Conservation (phyloP, 495 filamentous ascomycete species). For the Acidiella bohemica region DNA sequence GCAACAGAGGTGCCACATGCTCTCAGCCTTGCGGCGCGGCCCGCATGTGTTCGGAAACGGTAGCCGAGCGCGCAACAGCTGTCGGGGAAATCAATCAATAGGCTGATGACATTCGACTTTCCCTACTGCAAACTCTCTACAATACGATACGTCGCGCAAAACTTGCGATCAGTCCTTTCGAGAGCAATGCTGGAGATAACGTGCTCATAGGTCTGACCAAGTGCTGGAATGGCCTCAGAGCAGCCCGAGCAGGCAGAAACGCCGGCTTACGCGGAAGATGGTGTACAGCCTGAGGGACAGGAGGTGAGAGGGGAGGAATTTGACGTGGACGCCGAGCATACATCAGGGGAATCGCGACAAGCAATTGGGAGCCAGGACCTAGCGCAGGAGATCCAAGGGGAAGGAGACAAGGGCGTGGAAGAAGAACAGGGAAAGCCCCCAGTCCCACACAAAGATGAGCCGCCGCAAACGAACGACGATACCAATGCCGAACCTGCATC, state of each 20-base stretch:
- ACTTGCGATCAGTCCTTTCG: too few species aligned
- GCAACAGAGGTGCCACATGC: too few species aligned
- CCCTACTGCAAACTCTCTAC: too few species aligned
- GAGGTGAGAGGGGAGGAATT: constrained; percentile 2
- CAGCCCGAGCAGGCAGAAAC: constrained; percentile 10
- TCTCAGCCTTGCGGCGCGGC: too few species aligned
- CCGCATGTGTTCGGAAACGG: too few species aligned
- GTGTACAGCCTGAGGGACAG: not conserved
- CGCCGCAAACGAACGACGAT: not conserved
- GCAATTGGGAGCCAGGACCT: too few species aligned
- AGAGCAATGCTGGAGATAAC: too few species aligned
- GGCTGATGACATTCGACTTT: too few species aligned
- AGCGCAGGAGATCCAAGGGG: constrained; percentile 4
- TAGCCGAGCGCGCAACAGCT: too few species aligned
- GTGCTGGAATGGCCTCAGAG: constrained; percentile 25
- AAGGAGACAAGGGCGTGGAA: not conserved
- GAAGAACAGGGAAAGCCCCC: constrained; percentile 4
- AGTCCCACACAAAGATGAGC: not conserved
- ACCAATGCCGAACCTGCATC: not conserved
- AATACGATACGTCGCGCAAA: too few species aligned
- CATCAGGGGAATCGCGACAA: too few species aligned
- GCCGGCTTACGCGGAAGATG: not conserved
- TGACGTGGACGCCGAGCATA: not conserved
- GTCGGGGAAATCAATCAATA: too few species aligned
- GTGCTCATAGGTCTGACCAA: constrained; percentile 8